Evolutionary conservation across 371 early-diverging fungal species (phyloP).

Genomic region (Apophysomyces trapeziformis): DNA sequence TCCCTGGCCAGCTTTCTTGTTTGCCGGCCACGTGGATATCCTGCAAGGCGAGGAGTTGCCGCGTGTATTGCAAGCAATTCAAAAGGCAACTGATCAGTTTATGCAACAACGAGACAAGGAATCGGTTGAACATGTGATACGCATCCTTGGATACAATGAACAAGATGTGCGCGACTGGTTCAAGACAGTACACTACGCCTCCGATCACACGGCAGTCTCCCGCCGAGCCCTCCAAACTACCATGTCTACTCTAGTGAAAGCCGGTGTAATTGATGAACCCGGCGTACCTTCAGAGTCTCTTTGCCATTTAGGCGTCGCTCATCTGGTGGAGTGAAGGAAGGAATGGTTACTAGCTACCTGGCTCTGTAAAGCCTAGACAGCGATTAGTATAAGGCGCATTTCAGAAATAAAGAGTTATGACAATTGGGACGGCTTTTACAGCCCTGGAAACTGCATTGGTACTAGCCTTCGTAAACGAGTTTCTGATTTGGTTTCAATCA

Average conservation of each 20-base stretch:
- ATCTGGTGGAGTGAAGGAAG: slow-evolving; percentile 21
- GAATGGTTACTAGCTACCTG: background rate
- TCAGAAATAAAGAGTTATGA: too few relatives aligned
- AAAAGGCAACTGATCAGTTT: slow-evolving; percentile 50
- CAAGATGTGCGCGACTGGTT: slow-evolving; percentile 80
- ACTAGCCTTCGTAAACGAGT: too few relatives aligned
- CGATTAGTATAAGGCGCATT: too few relatives aligned
- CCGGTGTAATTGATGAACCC: slow-evolving; percentile 56
- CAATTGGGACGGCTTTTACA: too few relatives aligned
- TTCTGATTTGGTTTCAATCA: too few relatives aligned
- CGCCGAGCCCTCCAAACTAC: slow-evolving; percentile 53
- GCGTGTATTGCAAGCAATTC: slow-evolving; percentile 49
- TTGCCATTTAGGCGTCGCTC: slow-evolving; percentile 24
- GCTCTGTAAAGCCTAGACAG: too few relatives aligned
- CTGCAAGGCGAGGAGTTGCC: slow-evolving; percentile 39
- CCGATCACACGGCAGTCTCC: slow-evolving; percentile 54
- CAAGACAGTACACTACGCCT: slow-evolving; percentile 66
- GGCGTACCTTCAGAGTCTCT: slow-evolving; percentile 28
- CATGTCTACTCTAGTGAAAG: slow-evolving; percentile 56
- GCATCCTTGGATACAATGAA: slow-evolving; percentile 58
- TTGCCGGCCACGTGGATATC: slow-evolving; percentile 68
- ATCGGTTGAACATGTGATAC: slow-evolving; percentile 60
- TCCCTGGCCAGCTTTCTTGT: slow-evolving; percentile 90
- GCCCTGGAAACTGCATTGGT: too few relatives aligned
- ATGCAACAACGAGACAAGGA: slow-evolving; percentile 52